Conservation (phyloP, 257 asterid species). For the Mentha longifolia region DNA sequence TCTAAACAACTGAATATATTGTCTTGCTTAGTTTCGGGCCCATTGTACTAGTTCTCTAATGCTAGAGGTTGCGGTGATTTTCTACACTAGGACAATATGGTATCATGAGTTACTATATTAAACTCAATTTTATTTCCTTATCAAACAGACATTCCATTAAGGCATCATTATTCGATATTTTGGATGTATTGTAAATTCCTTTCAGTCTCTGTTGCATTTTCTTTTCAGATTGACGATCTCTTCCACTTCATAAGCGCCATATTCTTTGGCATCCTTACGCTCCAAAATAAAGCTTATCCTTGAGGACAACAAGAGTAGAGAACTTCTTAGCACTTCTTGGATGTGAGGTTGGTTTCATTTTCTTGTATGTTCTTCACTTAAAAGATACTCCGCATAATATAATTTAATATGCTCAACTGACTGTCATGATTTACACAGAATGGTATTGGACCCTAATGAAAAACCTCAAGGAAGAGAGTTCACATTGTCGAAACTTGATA, state of each 20-base stretch:
- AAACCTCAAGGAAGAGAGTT: not conserved
- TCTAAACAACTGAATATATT: slow-evolving; percentile 23
- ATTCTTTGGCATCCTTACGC: slow-evolving; percentile 74
- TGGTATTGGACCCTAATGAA: not conserved
- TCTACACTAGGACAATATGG: slow-evolving; percentile 72
- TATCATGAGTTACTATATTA: slow-evolving; percentile 42
- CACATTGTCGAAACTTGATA: not conserved
- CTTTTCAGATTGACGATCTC: slow-evolving; percentile 61
- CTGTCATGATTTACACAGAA: not conserved
- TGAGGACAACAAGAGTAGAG: slow-evolving; percentile 51
- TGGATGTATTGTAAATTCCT: not conserved
- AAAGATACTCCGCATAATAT: too few species aligned
- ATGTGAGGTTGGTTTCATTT: slow-evolving; percentile 47
- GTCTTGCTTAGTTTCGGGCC: slow-evolving; percentile 66
- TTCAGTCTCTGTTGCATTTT: too few species aligned
- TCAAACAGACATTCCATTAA: not conserved
- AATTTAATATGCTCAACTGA: not conserved
- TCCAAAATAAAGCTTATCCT: slow-evolving; percentile 57
- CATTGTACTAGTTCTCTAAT: slow-evolving; percentile 73
- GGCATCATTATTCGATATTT: not conserved
- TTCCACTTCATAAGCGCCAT: slow-evolving; percentile 71
- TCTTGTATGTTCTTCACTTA: not conserved
- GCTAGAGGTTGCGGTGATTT: slow-evolving; percentile 90
- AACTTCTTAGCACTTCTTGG: slow-evolving; percentile 63
- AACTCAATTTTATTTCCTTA: not conserved